Percentiles rank a stretch among this genome's conserved stretches.
phyloP scores from a whole-genome alignment of 192 early-diverging fungal genomes.

The Gamsiella multidivaricata region DNA sequence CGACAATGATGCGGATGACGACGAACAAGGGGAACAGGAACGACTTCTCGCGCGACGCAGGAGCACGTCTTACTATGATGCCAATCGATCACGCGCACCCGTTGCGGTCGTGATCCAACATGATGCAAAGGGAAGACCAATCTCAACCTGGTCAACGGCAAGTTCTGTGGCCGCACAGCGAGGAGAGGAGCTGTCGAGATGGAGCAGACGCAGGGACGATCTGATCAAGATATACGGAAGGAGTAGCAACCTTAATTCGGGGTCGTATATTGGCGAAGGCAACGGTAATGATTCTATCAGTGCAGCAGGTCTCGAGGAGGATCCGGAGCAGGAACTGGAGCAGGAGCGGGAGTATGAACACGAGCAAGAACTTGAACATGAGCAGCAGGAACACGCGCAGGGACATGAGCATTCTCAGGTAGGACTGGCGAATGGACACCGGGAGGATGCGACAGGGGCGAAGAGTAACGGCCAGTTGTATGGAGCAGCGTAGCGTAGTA shows the following conservation, averaged over 20 bases:
- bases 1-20: slow-evolving; percentile 6
- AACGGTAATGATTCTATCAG: too few relatives aligned
- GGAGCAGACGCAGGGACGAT: slow-evolving; percentile 45
- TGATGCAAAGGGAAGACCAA: slow-evolving; percentile 40
- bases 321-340: slow-evolving; percentile 19
- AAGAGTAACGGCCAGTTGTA: not conserved
- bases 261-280: too few relatives aligned
- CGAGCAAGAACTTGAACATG: not conserved
- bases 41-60: slow-evolving; percentile 34
- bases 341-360: not conserved
- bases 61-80: slow-evolving; percentile 45
- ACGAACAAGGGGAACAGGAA: slow-evolving; percentile 14
- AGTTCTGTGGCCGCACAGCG: slow-evolving; percentile 42
- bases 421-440: too few relatives aligned
- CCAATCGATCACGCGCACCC: slow-evolving; percentile 45
- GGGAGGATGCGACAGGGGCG: too few relatives aligned
- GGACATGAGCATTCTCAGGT: not conserved
- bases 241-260: slow-evolving; percentile 15
- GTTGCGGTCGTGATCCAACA: slow-evolving; percentile 35
- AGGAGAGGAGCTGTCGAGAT: slow-evolving; percentile 41
- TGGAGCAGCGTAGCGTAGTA: too few relatives aligned
- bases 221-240: slow-evolving; percentile 46
- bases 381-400: not conserved
- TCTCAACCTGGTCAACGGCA: slow-evolving; percentile 51
- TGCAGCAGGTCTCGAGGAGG: not conserved